Evolutionary conservation across 495 filamentous ascomycete genomes (phyloP).

Genomic region (Chlorociboria aeruginascens): DNA sequence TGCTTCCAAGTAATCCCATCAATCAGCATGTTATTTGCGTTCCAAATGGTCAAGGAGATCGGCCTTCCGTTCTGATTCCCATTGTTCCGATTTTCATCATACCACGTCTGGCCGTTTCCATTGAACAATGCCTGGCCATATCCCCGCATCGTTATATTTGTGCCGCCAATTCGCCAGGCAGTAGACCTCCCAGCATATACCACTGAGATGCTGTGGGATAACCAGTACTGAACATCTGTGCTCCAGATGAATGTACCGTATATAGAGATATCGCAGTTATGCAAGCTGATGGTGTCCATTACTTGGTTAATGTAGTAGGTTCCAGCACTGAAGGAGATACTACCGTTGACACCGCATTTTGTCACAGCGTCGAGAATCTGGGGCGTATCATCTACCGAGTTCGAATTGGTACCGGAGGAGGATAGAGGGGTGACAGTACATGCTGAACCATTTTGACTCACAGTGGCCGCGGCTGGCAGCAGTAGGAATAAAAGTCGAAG

Average conservation of each 20-base stretch:
- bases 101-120: constrained; percentile 37
- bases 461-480: background rate
- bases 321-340: constrained; percentile 25
- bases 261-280: constrained; percentile 27
- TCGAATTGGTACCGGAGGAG: background rate
- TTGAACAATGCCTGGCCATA: constrained; percentile 29
- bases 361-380: constrained; percentile 31
- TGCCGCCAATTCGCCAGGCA: constrained; percentile 33
- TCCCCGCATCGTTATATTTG: constrained; percentile 27
- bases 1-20: constrained; percentile 28
- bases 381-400: constrained; percentile 23
- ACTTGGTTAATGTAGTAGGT: constrained; percentile 29
- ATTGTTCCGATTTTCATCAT: constrained; percentile 22
- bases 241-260: constrained; percentile 27
- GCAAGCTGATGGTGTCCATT: constrained; percentile 30
- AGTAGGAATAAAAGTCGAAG: background rate
- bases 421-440: constrained; percentile 2
- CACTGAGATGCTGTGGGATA: constrained; percentile 28
- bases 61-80: constrained; percentile 34
- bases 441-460: constrained; percentile 4
- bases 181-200: constrained; percentile 35
- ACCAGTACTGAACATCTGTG: constrained; percentile 34
- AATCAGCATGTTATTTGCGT: constrained; percentile 25
- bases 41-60: constrained; percentile 30
- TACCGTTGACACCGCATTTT: constrained; percentile 28